A percentile compares a stretch with the other conserved stretches of the same genome.
These are phyloP conservation scores for Fusarium acutatum DNA, from an alignment of 2,329 filamentous ascomycete genomes.

Conservation along the genomic window DNA sequence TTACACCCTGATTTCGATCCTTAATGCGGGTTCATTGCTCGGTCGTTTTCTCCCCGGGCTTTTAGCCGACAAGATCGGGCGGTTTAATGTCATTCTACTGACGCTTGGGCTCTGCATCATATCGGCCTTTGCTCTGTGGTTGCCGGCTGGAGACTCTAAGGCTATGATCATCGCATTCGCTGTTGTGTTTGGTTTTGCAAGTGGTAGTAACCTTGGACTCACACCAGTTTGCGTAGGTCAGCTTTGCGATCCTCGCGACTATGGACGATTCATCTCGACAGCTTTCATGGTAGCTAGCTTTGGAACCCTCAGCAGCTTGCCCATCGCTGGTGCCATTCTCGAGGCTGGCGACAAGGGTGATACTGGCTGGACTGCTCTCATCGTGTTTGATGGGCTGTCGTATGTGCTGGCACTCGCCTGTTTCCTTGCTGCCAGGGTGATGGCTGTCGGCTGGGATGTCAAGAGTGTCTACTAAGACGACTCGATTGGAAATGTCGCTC, in stretches of 20 bases:
- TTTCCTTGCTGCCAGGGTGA: conserved; percentile 27
- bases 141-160: conserved; percentile 65
- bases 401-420: conserved; percentile 31
- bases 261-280: conserved; percentile 79
- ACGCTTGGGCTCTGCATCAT: conserved; percentile 67
- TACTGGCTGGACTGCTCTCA: conserved; percentile 49
- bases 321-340: conserved; percentile 53
- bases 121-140: conserved; percentile 73
- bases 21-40: conserved; percentile 81
- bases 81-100: conserved; percentile 82
- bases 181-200: conserved; percentile 80
- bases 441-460: conserved; percentile 30
- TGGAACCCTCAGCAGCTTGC: conserved; percentile 63
- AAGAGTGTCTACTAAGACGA: conserved; percentile 24
- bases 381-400: conserved; percentile 49
- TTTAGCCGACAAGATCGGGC: conserved; percentile 77
- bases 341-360: conserved; percentile 40
- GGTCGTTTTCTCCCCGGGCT: conserved; percentile 81
- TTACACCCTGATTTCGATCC: conserved; percentile 82
- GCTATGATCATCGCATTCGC: conserved; percentile 72
- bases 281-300: conserved; percentile 82
- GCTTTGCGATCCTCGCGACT: conserved; percentile 78
- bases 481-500: background rate
- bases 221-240: conserved; percentile 84
- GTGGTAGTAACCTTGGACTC: conserved; percentile 79